A percentile compares a stretch with the other conserved stretches of the same genome.
These are phyloP conservation scores for Aspergillus piperis DNA, from an alignment of 2,329 filamentous ascomycete genomes.

Conservation along the genomic window DNA sequence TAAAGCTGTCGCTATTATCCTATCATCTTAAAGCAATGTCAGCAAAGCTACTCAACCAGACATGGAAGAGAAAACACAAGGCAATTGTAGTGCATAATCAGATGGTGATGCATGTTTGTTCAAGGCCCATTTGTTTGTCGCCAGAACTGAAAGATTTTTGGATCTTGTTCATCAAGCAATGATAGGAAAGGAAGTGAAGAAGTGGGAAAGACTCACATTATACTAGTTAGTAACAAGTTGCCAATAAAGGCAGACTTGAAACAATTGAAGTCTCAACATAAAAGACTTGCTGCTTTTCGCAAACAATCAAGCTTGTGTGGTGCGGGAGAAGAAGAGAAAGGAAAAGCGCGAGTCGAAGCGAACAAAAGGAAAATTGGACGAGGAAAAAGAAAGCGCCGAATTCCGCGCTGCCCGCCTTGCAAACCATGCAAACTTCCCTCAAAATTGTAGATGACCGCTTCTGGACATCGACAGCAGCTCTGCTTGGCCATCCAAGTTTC, in stretches of 20 bases:
- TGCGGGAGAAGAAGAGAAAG: constrained; percentile 25
- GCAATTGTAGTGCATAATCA: constrained; percentile 38
- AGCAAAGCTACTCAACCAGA: constrained; percentile 12
- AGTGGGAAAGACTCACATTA: constrained; percentile 28
- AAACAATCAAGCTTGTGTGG: constrained; percentile 11
- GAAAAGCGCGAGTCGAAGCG: constrained; percentile 25
- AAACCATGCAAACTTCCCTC: constrained; percentile 44
- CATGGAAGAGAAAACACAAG: neutral
- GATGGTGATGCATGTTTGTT: constrained; percentile 66
- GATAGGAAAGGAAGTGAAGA: constrained; percentile 5
- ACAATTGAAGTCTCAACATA: constrained; percentile 22
- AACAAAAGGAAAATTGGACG: constrained; percentile 22
- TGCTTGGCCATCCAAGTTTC: constrained; percentile 8
- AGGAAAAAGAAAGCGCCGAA: constrained; percentile 15
- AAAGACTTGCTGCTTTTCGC: constrained; percentile 16
- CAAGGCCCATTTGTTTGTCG: constrained; percentile 56
- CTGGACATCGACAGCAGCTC: constrained; percentile 20
- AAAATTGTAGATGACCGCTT: constrained; percentile 39
- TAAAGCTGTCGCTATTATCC: neutral
- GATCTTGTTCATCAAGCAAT: constrained; percentile 53
- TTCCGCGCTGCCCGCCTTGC: constrained; percentile 18
- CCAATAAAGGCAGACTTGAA: neutral
- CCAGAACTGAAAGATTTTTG: constrained; percentile 53
- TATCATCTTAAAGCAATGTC: constrained; percentile 1
- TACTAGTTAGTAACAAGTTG: constrained; percentile 20